A percentile compares a stretch with the other conserved stretches of the same genome.
These are phyloP conservation scores for Hypoxylon rubiginosum DNA, from an alignment of 2,329 filamentous ascomycete genomes.

Conservation along the genomic window DNA sequence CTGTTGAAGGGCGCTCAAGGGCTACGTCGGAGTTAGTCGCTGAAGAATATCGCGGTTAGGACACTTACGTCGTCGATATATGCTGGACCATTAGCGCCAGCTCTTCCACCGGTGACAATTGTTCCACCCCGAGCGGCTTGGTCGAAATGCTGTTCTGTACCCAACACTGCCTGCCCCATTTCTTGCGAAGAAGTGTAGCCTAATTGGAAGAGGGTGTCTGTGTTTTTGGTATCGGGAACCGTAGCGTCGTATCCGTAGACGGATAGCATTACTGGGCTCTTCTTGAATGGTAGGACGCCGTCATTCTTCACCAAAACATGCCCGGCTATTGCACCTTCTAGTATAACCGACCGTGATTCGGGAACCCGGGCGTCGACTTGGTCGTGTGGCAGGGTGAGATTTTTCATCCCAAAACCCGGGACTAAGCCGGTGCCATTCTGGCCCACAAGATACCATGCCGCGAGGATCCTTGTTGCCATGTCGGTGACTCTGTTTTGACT, in stretches of 20 bases:
- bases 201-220: constrained; percentile 59
- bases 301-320: constrained; percentile 86
- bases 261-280: constrained; percentile 67
- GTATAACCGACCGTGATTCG: constrained; percentile 58
- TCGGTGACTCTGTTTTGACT: constrained; percentile 79
- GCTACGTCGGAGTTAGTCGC: constrained; percentile 55
- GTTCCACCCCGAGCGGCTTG: constrained; percentile 66
- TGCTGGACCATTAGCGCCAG: constrained; percentile 63
- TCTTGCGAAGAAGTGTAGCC: constrained; percentile 63
- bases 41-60: neutral
- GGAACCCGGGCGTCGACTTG: constrained; percentile 65
- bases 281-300: constrained; percentile 71
- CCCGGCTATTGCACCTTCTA: constrained; percentile 69
- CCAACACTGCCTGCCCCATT: constrained; percentile 61
- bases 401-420: constrained; percentile 70
- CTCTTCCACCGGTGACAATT: constrained; percentile 65
- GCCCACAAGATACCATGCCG: constrained; percentile 69
- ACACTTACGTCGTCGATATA: constrained; percentile 62
- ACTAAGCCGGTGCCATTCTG: constrained; percentile 63
- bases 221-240: constrained; percentile 61
- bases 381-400: constrained; percentile 64
- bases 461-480: constrained; percentile 79
- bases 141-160: constrained; percentile 60
- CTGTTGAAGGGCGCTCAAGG: constrained; percentile 69
- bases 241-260: constrained; percentile 76